Conservation (phyloP, 176 grass and related monocot genomes). For the Oryza coarctata region DNA sequence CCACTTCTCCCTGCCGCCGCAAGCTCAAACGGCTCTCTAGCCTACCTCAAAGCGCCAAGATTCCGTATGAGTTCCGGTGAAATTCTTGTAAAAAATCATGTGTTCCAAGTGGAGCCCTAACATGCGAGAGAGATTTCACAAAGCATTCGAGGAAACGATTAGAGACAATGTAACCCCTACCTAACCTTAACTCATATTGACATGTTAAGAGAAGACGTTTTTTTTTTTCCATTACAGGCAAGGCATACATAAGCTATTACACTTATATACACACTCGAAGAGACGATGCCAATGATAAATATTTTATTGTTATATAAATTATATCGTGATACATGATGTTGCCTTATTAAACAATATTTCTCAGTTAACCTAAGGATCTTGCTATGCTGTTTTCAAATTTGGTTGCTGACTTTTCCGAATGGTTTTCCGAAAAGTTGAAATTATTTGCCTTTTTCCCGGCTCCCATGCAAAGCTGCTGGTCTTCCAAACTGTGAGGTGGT, state of each 20-base stretch:
- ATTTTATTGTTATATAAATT: no score
- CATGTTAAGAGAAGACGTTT: no score
- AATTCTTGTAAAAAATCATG: no score
- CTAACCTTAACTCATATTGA: no score
- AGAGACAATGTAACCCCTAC: no score
- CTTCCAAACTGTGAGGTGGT: constrained; percentile 20
- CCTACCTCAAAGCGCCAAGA: background rate
- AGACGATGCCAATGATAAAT: no score
- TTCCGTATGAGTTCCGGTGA: no score
- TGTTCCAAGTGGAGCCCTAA: background rate
- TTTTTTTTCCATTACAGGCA: no score
- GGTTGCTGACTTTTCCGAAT: background rate
- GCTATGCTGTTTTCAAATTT: background rate
- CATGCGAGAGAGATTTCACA: background rate
- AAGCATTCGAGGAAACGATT: background rate
- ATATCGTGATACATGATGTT: no score
- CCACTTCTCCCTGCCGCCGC: background rate
- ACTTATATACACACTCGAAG: no score
- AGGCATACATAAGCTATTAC: no score
- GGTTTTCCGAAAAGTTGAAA: constrained; percentile 28
- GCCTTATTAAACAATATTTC: no score
- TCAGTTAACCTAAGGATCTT: background rate
- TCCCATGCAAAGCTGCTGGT: constrained; percentile 8
- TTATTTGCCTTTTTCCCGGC: background rate
- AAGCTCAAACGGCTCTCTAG: background rate